phyloP scores from a whole-genome alignment of 768 basidiomycete species.

The Boletus barrowsii region DNA sequence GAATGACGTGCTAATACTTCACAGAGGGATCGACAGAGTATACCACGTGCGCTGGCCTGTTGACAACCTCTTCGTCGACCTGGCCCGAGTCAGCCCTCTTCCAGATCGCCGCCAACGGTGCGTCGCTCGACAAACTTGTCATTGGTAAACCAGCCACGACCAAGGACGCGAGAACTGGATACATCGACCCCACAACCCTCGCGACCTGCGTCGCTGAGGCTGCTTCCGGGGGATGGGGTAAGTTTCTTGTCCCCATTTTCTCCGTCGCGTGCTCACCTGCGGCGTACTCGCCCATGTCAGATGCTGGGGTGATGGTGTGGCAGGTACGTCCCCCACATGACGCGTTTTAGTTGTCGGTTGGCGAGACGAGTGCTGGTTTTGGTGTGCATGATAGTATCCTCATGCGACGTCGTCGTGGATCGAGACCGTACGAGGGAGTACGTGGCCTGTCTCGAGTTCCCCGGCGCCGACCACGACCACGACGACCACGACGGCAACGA shows the following conservation, averaged over 20 bases:
- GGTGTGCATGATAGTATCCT: slow-evolving; percentile 30
- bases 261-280: background rate
- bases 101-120: slow-evolving; percentile 49
- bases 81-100: slow-evolving; percentile 63
- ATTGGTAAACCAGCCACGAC: slow-evolving; percentile 51
- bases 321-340: slow-evolving; percentile 25
- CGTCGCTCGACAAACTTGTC: slow-evolving; percentile 48
- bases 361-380: too few species aligned
- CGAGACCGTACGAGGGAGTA: slow-evolving; percentile 35
- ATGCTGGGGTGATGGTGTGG: slow-evolving; percentile 42
- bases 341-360: background rate
- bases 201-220: slow-evolving; percentile 60
- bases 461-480: background rate
- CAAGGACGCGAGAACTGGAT: slow-evolving; percentile 47
- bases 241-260: slow-evolving; percentile 23
- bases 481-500: slow-evolving; percentile 8
- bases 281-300: slow-evolving; percentile 12
- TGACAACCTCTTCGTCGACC: slow-evolving; percentile 52
- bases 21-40: slow-evolving; percentile 63
- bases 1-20: background rate
- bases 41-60: slow-evolving; percentile 57
- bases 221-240: slow-evolving; percentile 64
- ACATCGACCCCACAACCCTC: slow-evolving; percentile 55
- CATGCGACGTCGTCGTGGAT: slow-evolving; percentile 40
- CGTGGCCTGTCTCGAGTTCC: slow-evolving; percentile 30